Evolutionary conservation across 1,284 basidiomycete species (phyloP).

Genomic region (Sanghuangporus weigelae): DNA sequence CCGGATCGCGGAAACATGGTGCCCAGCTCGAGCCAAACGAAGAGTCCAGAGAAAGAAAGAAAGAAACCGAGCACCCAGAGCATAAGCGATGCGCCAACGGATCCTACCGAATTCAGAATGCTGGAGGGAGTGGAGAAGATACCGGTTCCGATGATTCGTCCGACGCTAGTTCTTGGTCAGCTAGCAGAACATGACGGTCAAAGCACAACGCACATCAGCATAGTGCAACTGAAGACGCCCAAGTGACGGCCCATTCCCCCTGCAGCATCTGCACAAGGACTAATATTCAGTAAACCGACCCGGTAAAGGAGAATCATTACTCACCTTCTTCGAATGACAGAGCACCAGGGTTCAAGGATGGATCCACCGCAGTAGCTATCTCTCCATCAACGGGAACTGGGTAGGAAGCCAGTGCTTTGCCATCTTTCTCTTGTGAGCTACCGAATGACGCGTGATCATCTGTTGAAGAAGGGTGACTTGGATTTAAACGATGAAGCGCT

Average conservation of each 20-base stretch:
- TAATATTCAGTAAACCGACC: neutral
- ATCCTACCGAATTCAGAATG: slow-evolving; percentile 44
- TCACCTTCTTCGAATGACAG: slow-evolving; percentile 29
- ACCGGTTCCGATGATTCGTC: slow-evolving; percentile 54
- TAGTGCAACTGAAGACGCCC: slow-evolving; percentile 44
- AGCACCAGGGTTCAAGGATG: slow-evolving; percentile 22
- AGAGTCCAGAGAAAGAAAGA: slow-evolving; percentile 46
- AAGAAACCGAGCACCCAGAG: slow-evolving; percentile 53
- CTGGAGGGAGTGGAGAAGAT: slow-evolving; percentile 61
- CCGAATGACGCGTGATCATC: neutral
- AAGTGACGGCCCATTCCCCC: slow-evolving; percentile 49
- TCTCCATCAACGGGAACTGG: neutral
- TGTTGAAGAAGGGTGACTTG: neutral
- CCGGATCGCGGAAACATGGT: slow-evolving; percentile 50
- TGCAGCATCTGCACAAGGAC: slow-evolving; percentile 30
- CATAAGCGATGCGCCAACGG: slow-evolving; percentile 48
- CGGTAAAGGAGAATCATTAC: neutral
- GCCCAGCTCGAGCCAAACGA: slow-evolving; percentile 54
- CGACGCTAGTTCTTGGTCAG: slow-evolving; percentile 31
- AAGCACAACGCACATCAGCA: slow-evolving; percentile 30
- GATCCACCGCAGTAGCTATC: neutral
- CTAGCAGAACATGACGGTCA: neutral
- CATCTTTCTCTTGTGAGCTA: slow-evolving; percentile 6
- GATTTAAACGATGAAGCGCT: neutral
- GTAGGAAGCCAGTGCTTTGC: neutral